Evolutionary conservation across 306 rosid genomes (phyloP).

Genomic region (Prunus mume): DNA sequence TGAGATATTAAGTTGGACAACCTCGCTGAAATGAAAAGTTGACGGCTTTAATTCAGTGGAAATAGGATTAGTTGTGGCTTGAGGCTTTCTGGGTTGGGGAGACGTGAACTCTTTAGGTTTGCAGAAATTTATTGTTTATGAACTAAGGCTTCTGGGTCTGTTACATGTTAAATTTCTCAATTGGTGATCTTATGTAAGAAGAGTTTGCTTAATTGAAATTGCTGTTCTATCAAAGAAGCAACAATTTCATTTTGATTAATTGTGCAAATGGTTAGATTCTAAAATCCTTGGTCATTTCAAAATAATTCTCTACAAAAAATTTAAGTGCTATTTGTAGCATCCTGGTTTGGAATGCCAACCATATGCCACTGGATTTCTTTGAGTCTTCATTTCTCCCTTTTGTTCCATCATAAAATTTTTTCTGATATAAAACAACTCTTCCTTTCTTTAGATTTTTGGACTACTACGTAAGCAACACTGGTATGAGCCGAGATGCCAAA

Average conservation of each 20-base stretch:
- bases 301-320: neutral
- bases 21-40: neutral
- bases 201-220: neutral
- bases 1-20: neutral
- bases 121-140: neutral
- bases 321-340: neutral
- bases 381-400: neutral
- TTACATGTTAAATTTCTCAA: neutral
- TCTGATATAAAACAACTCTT: slow-evolving; percentile 3
- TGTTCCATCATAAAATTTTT: neutral
- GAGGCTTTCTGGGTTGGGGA: neutral
- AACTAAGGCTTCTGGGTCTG: neutral
- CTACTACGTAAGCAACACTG: slow-evolving; percentile 81
- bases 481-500: slow-evolving; percentile 84
- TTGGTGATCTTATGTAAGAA: neutral
- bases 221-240: neutral
- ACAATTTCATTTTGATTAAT: neutral
- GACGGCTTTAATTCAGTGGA: neutral
- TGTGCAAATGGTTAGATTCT: neutral
- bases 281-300: neutral
- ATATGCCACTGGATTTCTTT: neutral
- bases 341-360: neutral
- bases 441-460: slow-evolving; percentile 57
- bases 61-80: neutral
- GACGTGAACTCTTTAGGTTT: neutral